Evolutionary conservation across 73 alveolate species (phyloP).

Genomic region (Paramecium caudatum): DNA sequence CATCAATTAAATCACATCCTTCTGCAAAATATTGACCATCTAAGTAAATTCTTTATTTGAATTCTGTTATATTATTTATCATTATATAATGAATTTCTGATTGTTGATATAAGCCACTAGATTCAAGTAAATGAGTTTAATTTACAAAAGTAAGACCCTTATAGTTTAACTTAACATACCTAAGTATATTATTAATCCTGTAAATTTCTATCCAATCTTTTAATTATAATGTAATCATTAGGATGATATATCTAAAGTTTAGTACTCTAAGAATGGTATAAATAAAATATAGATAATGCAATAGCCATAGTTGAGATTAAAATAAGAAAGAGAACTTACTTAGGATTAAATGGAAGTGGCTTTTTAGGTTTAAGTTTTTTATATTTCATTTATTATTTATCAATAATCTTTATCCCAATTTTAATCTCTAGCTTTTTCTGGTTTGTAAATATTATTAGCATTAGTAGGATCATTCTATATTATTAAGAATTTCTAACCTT

Average conservation of each 20-base stretch:
- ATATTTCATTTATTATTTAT: no score
- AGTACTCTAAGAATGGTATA: no score
- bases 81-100: conserved; percentile 32
- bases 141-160: neutral
- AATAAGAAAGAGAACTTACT: no score
- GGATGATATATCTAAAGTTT: no score
- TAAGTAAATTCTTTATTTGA: neutral
- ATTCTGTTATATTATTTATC: neutral
- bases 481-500: neutral
- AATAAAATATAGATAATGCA: no score
- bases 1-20: conserved; percentile 40
- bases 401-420: conserved; percentile 76
- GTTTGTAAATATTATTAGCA: conserved; percentile 20
- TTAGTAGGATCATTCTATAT: conserved; percentile 26
- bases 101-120: neutral
- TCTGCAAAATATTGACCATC: neutral
- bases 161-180: neutral
- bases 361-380: no score
- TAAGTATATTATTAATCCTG: neutral
- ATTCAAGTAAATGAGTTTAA: neutral
- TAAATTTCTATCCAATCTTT: neutral
- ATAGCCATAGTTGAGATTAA: no score
- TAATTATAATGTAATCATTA: conserved; percentile 5
- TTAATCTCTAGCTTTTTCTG: conserved; percentile 66
- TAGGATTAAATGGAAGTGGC: no score